Base-by-base conservation (phyloP, 192 early-diverging fungal genomes). In the Backusella luteola region DNA sequence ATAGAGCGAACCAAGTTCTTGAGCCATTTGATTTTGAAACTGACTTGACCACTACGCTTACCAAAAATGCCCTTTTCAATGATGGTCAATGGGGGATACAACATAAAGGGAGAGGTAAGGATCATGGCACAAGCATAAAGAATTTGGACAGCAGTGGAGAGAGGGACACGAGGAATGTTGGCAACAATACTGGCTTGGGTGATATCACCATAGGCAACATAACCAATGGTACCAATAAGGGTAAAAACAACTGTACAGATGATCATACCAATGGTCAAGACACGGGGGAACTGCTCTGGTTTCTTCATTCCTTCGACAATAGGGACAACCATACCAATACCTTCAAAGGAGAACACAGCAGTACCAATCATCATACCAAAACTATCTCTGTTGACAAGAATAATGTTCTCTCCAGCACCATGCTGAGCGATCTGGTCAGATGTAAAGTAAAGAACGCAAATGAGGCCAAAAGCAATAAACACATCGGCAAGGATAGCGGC, bases 41-140 rank as follows among this genome's bases (percentile, higher is more conserved):
- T n/a, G 49, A 79, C 85, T 39, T 79, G 78, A 5, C 71, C 77
- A 44, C 84, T 83, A 17, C 76, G 80, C 12, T 81, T 66, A 72
- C 88, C 87, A 39, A 93, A 94, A 17, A 94, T 63, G n/a, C 83
- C 91, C 21, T 88, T 82, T 78, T 96, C 94, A 35, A 92, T 85
- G 77, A 96, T 96, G 36, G 87, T 85, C 70, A 94, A 90, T 32
- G 91, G 89, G 3, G 95, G 94, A 77, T 94, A 96, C 69, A 95
- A 82, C 76, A 90, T 91, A 69, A 73, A 73, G 15, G 77, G 77
- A 15, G 41, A 73, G 23, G 93, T 92, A 44, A 96, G 87, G 78
- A 95, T 90, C 73, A 96, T 96, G 52, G 94, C 94, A 52, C 95
- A 80, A 56, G 91, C 88, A 82, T 96, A 96, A 14, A 95, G 78